Evolutionary conservation across 2,329 filamentous ascomycete species (phyloP).

Genomic region (Diaporthe vexans): DNA sequence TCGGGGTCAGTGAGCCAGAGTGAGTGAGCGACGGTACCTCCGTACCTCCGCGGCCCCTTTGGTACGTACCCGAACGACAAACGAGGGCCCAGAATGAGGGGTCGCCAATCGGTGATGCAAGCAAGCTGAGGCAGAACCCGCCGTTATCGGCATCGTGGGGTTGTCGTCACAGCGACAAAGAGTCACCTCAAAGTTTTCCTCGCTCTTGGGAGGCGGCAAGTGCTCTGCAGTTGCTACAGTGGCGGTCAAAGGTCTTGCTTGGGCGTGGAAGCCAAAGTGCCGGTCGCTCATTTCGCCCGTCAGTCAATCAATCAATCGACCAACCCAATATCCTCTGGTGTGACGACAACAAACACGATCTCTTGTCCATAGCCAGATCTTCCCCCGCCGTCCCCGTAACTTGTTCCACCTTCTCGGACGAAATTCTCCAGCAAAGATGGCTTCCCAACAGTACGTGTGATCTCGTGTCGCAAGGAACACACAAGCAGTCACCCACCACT

Average conservation of each 20-base stretch:
- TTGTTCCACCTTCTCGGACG: conserved; percentile 12
- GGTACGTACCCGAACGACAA: conserved; percentile 7
- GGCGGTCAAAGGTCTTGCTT: conserved; percentile 29
- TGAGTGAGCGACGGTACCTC: background rate
- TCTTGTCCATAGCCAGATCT: conserved; percentile 29
- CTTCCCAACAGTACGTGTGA: conserved; percentile 41
- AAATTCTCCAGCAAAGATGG: conserved; percentile 35
- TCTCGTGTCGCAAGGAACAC: conserved; percentile 20
- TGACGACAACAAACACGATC: conserved; percentile 33
- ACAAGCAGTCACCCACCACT: background rate
- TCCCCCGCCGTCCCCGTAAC: conserved; percentile 16
- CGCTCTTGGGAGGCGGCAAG: background rate
- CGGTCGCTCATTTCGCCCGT: background rate
- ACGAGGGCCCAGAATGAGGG: conserved; percentile 4
- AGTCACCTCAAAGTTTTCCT: conserved; percentile 24
- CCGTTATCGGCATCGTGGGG: conserved; percentile 34
- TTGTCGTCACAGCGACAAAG: conserved; percentile 18
- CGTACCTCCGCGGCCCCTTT: background rate
- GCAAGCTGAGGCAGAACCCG: conserved; percentile 24
- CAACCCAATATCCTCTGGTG: conserved; percentile 9
- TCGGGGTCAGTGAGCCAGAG: background rate
- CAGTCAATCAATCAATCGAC: background rate
- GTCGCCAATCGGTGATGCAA: conserved; percentile 28
- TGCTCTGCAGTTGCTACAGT: conserved; percentile 1
- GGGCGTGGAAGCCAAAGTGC: conserved; percentile 14